phyloP scores from a whole-genome alignment of 257 asterid genomes.

The Rhazya stricta region DNA sequence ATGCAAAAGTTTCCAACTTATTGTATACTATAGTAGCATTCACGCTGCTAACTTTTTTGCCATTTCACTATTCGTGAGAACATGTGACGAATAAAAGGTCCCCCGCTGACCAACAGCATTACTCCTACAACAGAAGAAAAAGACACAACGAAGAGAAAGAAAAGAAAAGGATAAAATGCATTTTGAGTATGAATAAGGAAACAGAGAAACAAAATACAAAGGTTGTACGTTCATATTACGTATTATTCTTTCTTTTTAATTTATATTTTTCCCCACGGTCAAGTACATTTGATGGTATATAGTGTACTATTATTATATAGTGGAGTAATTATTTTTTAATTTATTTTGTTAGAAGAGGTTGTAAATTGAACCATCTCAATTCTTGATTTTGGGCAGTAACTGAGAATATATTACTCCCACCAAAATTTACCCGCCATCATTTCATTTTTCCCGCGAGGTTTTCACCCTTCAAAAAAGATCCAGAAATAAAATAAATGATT shows the following conservation, averaged over 20 bases:
- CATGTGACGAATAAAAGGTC: background rate
- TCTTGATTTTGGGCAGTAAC: no score
- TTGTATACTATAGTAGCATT: no score
- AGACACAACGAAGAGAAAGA: background rate
- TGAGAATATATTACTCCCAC: no score
- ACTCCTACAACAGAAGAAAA: background rate
- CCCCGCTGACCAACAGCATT: background rate
- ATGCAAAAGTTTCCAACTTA: no score
- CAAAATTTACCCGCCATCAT: background rate
- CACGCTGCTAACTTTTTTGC: no score
- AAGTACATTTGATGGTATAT: no score
- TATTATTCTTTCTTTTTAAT: background rate
- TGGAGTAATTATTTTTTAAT: no score
- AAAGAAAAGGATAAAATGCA: background rate
- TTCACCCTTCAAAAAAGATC: background rate
- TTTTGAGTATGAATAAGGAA: background rate
- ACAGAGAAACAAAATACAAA: background rate
- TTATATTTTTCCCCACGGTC: no score
- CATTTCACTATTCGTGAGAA: background rate
- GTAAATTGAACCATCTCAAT: no score
- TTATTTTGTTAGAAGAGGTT: no score
- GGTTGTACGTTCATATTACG: background rate
- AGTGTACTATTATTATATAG: no score
- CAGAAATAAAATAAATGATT: background rate
- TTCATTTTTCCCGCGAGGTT: background rate